Base-by-base conservation (phyloP, 2,329 filamentous ascomycete species). In the Knufia petricola region DNA sequence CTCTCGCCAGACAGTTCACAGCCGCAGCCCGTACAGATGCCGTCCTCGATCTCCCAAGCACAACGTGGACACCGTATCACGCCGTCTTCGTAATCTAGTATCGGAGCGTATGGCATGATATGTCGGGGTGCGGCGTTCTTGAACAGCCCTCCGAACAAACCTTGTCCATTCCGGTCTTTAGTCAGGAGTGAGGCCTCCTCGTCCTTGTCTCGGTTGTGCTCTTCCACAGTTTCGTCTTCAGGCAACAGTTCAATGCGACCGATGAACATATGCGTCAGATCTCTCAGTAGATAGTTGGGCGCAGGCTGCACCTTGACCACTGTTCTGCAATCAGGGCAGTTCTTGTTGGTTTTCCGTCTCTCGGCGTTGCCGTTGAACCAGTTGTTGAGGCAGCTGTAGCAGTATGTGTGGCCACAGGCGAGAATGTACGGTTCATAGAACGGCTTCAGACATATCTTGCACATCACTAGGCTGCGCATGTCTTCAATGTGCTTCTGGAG, bases 381-480 rank as follows among this genome's bases (percentile, higher is more conserved):
- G 52, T 56, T 66, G 31, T 62, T 63, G 26, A 67, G 53, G 50
- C 64, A 66, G 59, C 75, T 78, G 61, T 85, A 85, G 66, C 82
- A 85, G 64, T 83, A 85, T 4, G 81, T 84, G 62, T 85, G 82
- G 2, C 82, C 82, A 58, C 82, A 85, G 4, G 71, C 71, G 46
- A 84, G 72, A 15, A 78, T 81, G 64, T 79, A 85, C 1, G 82
- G 82, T 63, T 85, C 81, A 64, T 84, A 84, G 43, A 85, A 72
- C 42, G 81, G 73, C 48, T 77, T 74, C 55, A 82, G 76, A 64
- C 82, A 85, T 53, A 85, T 80, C 54, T 80, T 79, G 67, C 82
- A 85, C 50, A 78, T 80, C 57, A 82, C 68, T 26, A 82, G 69
- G 24, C 65, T 67, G 55, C 79, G 73, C 52, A 85, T 75, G 56